A percentile compares a stretch with the other conserved stretches of the same genome.
These are phyloP conservation scores for Rhizophora mangle DNA, from an alignment of 345 rosid species.

Conservation along the genomic window DNA sequence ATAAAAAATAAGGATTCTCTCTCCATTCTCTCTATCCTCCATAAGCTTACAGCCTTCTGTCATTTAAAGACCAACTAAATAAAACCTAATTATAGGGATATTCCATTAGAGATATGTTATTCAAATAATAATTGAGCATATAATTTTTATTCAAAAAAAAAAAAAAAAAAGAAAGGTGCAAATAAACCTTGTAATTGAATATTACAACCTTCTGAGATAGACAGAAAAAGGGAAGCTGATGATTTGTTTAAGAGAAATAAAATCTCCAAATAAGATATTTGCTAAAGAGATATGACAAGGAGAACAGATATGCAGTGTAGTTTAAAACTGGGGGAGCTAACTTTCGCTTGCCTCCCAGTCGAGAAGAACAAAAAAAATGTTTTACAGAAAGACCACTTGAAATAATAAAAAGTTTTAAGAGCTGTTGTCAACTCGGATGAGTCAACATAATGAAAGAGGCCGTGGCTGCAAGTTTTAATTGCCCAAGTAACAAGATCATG, in stretches of 20 bases:
- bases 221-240: not conserved
- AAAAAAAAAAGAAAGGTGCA: not conserved
- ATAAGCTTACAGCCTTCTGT: no score
- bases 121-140: no score
- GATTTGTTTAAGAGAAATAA: conserved; percentile 13
- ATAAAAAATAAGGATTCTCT: no score
- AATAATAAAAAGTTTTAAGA: not conserved
- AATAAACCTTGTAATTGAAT: conserved; percentile 20
- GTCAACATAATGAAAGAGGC: no score
- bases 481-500: no score
- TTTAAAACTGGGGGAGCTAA: conserved; percentile 26
- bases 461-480: no score
- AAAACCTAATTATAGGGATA: no score
- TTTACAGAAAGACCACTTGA: conserved; percentile 3
- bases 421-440: not conserved
- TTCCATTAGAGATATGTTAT: no score
- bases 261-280: conserved; percentile 28
- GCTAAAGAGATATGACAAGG: conserved; percentile 31
- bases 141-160: no score
- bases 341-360: conserved; percentile 20
- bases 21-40: no score
- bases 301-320: conserved; percentile 26
- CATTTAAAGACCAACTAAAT: no score
- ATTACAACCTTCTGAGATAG: not conserved
- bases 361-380: conserved; percentile 5